Percentiles rank a stretch among this genome's conserved stretches.
Conservation (phyloP, 768 basidiomycete genomes). For the Pleurotus tuber-regium region DNA sequence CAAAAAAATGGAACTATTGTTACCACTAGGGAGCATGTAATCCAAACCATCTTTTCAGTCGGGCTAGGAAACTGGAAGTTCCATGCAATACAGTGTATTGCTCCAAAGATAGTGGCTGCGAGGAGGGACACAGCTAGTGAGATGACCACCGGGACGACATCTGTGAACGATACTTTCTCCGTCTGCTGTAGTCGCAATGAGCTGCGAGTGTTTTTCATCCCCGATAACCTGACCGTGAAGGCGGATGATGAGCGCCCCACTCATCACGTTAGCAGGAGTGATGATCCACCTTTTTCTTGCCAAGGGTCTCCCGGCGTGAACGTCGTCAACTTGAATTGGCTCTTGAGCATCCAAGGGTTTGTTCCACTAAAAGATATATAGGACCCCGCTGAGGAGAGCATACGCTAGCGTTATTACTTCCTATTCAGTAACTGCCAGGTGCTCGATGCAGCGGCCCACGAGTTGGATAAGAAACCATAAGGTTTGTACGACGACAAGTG, state of each 20-base stretch:
- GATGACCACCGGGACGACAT: background rate
- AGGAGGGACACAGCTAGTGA: background rate
- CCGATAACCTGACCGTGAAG: background rate
- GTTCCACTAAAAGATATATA: slow-evolving; percentile 34
- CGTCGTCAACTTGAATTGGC: slow-evolving; percentile 15
- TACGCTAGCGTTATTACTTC: slow-evolving; percentile 35
- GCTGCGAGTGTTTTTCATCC: background rate
- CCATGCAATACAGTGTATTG: slow-evolving; percentile 26
- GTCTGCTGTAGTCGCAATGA: background rate
- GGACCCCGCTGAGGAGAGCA: slow-evolving; percentile 25
- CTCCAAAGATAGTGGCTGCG: slow-evolving; percentile 19
- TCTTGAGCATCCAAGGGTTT: slow-evolving; percentile 34
- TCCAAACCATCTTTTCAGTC: slow-evolving; percentile 22
- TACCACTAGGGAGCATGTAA: slow-evolving; percentile 16
- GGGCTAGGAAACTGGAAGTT: slow-evolving; percentile 20
- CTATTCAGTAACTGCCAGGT: slow-evolving; percentile 30
- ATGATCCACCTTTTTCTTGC: background rate
- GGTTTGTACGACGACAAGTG: slow-evolving; percentile 29
- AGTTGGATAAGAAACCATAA: slow-evolving; percentile 32
- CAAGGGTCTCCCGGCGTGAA: background rate
- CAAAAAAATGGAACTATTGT: slow-evolving; percentile 3
- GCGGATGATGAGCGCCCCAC: background rate
- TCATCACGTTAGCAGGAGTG: background rate
- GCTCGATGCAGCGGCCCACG: slow-evolving; percentile 19
- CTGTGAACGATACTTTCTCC: too few species aligned